Evolutionary conservation across 208 protist genomes (phyloP).

Genomic region (Wallacemonas sp.): DNA sequence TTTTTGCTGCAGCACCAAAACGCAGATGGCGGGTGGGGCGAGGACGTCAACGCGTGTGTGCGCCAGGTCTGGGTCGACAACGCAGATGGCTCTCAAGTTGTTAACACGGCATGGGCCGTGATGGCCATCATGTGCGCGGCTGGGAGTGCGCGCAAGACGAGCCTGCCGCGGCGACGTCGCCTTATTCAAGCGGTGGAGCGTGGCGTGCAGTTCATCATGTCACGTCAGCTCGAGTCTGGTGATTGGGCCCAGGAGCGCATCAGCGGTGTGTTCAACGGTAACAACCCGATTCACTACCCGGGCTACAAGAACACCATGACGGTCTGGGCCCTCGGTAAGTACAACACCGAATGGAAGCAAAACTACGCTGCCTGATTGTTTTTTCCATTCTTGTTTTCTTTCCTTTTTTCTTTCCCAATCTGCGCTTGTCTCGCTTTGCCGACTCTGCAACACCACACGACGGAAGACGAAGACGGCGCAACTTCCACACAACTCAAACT

Average conservation of each 20-base stretch:
- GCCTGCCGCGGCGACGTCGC: constrained; percentile 24
- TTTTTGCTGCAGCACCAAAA: constrained; percentile 95
- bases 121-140: constrained; percentile 92
- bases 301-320: constrained; percentile 97
- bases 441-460: too few species aligned
- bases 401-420: not conserved
- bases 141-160: constrained; percentile 36
- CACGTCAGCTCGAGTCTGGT: constrained; percentile 77
- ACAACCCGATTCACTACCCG: constrained; percentile 97
- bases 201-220: constrained; percentile 86
- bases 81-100: constrained; percentile 90
- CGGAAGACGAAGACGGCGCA: too few species aligned
- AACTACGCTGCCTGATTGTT: constrained; percentile 27
- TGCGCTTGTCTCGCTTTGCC: not conserved
- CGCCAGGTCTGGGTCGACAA: constrained; percentile 87
- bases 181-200: constrained; percentile 71
- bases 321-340: constrained; percentile 96
- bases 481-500: too few species aligned
- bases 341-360: constrained; percentile 66
- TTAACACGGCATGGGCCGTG: constrained; percentile 97
- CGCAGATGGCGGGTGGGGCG: constrained; percentile 93
- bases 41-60: constrained; percentile 92
- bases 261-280: constrained; percentile 98
- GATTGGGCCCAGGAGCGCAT: constrained; percentile 95
- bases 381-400: not conserved